A percentile compares a stretch with the other conserved stretches of the same genome.
Evolutionary conservation across 2,329 filamentous ascomycete species (phyloP).

Genomic region (Cryphonectria japonica): DNA sequence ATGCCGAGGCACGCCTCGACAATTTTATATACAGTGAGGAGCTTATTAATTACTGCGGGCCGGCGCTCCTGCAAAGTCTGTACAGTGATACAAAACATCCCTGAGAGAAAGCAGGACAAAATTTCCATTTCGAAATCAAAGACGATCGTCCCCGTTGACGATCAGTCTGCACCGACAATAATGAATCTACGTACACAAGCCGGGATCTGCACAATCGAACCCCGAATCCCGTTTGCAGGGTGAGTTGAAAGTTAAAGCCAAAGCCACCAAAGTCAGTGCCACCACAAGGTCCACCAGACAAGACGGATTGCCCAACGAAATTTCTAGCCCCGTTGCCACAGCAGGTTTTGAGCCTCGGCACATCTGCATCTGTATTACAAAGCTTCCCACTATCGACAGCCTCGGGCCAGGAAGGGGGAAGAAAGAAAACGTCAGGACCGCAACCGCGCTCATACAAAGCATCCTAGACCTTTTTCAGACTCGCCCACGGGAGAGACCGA

Average conservation of each 20-base stretch:
- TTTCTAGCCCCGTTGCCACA: neutral
- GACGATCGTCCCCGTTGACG: neutral
- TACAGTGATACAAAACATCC: too few relatives aligned
- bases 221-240: neutral
- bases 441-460: neutral
- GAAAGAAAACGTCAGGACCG: neutral
- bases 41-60: too few relatives aligned
- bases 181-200: too few relatives aligned
- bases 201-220: neutral
- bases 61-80: too few relatives aligned
- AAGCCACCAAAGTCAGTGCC: too few relatives aligned
- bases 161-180: too few relatives aligned
- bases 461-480: neutral
- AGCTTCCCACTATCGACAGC: neutral
- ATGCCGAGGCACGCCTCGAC: too few relatives aligned
- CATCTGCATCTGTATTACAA: neutral
- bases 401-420: neutral
- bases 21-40: too few relatives aligned
- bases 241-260: neutral
- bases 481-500: neutral
- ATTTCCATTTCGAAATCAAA: neutral
- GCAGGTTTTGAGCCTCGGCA: neutral
- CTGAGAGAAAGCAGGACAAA: neutral
- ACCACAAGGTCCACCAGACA: neutral
- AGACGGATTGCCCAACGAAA: neutral